Base-by-base conservation (phyloP, 148 eudicot genomes). In the Polygonum maritimum region DNA sequence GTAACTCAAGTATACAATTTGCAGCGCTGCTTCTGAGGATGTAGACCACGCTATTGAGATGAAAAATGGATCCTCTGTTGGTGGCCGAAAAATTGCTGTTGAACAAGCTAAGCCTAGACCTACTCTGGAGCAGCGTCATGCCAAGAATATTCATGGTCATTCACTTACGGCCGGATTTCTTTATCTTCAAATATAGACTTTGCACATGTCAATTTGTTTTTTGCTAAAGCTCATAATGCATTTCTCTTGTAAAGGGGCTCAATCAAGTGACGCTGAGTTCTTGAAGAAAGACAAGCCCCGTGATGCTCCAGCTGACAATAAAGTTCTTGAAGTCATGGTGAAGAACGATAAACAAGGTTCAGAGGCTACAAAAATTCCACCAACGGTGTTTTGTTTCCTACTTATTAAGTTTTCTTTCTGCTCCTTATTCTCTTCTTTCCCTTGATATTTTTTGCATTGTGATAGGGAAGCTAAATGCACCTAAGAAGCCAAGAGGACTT, bases 11-110 rank as follows among this genome's bases (percentile, higher is more conserved):
- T 73, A 41, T 65, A 31, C 45, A 40, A 71, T 72, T 48, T 69
- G 39, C 75, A 94, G 98, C 78, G 97, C 98, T 74, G 85, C 87
- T 81, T 87, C 89, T 21, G 94, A 89, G 82, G 97, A 94, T 90
- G 96, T 94, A 36, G 87, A 79, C 78, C 91, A 90, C 71, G 90
- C 98, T 51, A 88, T 94, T 82, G 94, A 92, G 86, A 79, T 88
- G 84, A 92, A 94, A 85, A 87, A 90, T 84, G 94, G 96, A 41
- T 89, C 92, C 26, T 75, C 82, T 74, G 76, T 89, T 76, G 97
- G 93, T 74, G 94, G 98, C 48, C 88, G 96, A 58, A 90, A 85
- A 77, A 83, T 94, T 79, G 77, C 77, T 35, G 98, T 89, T 47
- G 89, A 92, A 81, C 91, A 74, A 85, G 98, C 98, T 26, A 84